Evolutionary conservation across 164 flowering plant species (phyloP).

Genomic region (Aristolochia contorta): DNA sequence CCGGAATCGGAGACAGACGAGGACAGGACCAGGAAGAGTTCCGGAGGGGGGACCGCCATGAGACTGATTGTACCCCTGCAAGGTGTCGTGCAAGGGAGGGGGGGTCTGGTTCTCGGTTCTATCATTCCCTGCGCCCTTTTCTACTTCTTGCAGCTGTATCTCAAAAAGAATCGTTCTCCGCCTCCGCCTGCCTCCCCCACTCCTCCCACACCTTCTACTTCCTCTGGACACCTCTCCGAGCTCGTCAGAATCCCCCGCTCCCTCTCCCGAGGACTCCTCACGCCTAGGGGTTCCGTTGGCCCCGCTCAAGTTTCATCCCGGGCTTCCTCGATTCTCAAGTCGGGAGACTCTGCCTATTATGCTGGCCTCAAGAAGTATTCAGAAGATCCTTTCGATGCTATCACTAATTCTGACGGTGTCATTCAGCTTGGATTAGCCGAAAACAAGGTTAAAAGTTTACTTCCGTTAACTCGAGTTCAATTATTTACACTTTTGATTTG

Average conservation of each 20-base stretch:
- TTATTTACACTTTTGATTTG: not conserved
- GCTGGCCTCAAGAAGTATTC: slow-evolving; percentile 36
- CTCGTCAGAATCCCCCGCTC: slow-evolving; percentile 35
- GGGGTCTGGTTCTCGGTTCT: slow-evolving; percentile 82
- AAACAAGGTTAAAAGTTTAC: slow-evolving; percentile 40
- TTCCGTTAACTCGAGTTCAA: too few relatives aligned
- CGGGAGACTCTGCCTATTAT: slow-evolving; percentile 37
- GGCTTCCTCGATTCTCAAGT: slow-evolving; percentile 37
- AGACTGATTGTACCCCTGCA: slow-evolving; percentile 89
- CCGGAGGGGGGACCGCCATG: slow-evolving; percentile 57
- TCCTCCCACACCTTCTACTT: slow-evolving; percentile 13
- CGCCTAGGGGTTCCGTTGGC: slow-evolving; percentile 44
- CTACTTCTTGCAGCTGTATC: slow-evolving; percentile 74
- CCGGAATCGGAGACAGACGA: not conserved
- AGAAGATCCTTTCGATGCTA: slow-evolving; percentile 57
- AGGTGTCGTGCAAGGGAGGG: slow-evolving; percentile 83
- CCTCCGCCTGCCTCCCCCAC: slow-evolving; percentile 22
- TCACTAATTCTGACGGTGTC: slow-evolving; percentile 61
- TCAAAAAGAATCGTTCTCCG: slow-evolving; percentile 48
- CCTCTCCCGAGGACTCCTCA: slow-evolving; percentile 41
- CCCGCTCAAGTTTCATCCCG: slow-evolving; percentile 52
- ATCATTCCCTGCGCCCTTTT: slow-evolving; percentile 90
- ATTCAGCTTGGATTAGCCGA: slow-evolving; percentile 78
- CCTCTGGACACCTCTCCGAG: slow-evolving; percentile 26
- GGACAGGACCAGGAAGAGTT: not conserved